Percentiles rank a stretch among this genome's conserved stretches.
Conservation (phyloP, 176 grass and related monocot genomes). For the Luzula sylvatica region DNA sequence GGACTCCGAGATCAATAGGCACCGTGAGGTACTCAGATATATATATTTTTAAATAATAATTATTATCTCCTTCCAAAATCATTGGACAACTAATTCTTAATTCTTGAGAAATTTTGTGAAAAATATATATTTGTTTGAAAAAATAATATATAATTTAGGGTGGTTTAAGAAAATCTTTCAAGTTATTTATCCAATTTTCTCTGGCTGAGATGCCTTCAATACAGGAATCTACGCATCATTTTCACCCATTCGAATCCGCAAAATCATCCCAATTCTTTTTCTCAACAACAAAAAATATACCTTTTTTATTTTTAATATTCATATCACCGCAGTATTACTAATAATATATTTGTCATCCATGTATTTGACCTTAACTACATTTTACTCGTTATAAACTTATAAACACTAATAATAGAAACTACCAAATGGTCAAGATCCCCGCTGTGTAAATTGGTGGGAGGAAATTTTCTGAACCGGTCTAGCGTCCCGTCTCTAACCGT, state of each 20-base stretch:
- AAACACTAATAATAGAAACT: no score
- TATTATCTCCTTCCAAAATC: no score
- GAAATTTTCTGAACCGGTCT: constrained; percentile 25
- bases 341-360: no score
- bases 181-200: constrained; percentile 58
- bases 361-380: constrained; percentile 16
- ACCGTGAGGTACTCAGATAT: constrained; percentile 87
- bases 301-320: constrained; percentile 4
- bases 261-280: constrained; percentile 15
- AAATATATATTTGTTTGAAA: no score
- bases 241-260: constrained; percentile 18
- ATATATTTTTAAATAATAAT: not conserved
- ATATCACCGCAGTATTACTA: no score
- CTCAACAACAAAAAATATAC: constrained; percentile 3
- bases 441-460: no score
- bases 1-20: constrained; percentile 68
- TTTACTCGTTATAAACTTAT: constrained; percentile 10
- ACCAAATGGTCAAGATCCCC: not conserved
- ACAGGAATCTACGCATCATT: constrained; percentile 40
- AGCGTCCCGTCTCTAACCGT: constrained; percentile 15
- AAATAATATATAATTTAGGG: no score
- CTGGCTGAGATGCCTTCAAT: constrained; percentile 23
- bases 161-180: not conserved
- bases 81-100: no score
- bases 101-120: no score